A percentile compares a stretch with the other conserved stretches of the same genome.
These are phyloP conservation scores for Camillea tinctor DNA, from an alignment of 2,329 filamentous ascomycete species.

Conservation along the genomic window DNA sequence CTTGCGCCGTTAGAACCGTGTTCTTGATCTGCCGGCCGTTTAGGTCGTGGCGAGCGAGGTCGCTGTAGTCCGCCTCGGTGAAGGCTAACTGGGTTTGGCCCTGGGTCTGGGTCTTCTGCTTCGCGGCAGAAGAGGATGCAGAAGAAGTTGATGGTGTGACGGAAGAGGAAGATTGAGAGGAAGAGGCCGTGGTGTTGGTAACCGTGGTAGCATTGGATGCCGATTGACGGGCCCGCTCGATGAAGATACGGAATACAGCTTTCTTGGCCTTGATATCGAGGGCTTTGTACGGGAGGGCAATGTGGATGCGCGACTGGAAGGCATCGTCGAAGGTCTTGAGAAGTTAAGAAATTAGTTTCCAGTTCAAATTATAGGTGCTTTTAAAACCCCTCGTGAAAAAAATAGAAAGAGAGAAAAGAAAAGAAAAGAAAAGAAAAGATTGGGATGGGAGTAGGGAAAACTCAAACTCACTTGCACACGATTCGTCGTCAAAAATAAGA, in stretches of 20 bases:
- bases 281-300: conserved; percentile 77
- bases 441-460: neutral
- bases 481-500: conserved; percentile 87
- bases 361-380: neutral
- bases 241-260: conserved; percentile 80
- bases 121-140: conserved; percentile 32
- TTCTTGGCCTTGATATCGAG: conserved; percentile 71
- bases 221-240: conserved; percentile 67
- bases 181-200: too few species aligned
- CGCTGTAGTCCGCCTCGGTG: conserved; percentile 64
- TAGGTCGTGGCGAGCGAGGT: conserved; percentile 64
- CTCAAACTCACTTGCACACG: conserved; percentile 60
- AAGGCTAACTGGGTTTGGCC: too few species aligned
- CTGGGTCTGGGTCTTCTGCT: conserved; percentile 39
- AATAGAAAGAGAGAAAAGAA: neutral
- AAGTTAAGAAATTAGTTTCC: conserved; percentile 12
- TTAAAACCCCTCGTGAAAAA: too few species aligned
- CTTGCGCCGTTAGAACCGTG: conserved; percentile 77
- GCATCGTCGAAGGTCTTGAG: conserved; percentile 79
- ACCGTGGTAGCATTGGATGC: too few species aligned
- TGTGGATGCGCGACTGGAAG: conserved; percentile 84
- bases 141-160: neutral
- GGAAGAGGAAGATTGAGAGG: too few species aligned
- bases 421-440: neutral
- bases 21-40: conserved; percentile 80